Conservation (phyloP, 2,329 filamentous ascomycete genomes). For the Diaporthe destruens region DNA sequence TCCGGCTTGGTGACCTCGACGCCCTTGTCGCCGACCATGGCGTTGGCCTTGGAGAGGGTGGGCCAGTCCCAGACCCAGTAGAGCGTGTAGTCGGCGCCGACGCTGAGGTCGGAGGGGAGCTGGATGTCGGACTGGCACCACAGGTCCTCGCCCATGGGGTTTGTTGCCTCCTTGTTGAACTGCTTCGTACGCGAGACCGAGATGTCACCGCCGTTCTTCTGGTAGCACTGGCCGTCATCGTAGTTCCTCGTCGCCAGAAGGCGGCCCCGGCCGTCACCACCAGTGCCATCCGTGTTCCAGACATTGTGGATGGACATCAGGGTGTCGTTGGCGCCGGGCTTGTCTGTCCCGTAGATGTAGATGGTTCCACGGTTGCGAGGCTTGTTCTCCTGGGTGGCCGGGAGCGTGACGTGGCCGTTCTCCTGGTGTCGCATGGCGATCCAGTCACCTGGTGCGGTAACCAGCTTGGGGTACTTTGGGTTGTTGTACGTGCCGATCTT, state of each 20-base stretch:
- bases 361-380: slow-evolving; percentile 77
- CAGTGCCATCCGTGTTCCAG: slow-evolving; percentile 85
- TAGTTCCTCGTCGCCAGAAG: slow-evolving; percentile 84
- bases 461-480: slow-evolving; percentile 71
- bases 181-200: slow-evolving; percentile 69
- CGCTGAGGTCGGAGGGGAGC: slow-evolving; percentile 75
- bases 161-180: slow-evolving; percentile 64
- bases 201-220: slow-evolving; percentile 74
- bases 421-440: slow-evolving; percentile 78
- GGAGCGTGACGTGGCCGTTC: slow-evolving; percentile 80
- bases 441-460: slow-evolving; percentile 69
- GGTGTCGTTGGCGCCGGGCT: slow-evolving; percentile 64
- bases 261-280: slow-evolving; percentile 81
- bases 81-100: slow-evolving; percentile 78
- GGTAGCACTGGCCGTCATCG: slow-evolving; percentile 92
- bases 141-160: slow-evolving; percentile 69
- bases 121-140: slow-evolving; percentile 86
- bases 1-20: slow-evolving; percentile 50
- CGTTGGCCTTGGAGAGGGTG: slow-evolving; percentile 59
- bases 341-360: slow-evolving; percentile 78
- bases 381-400: slow-evolving; percentile 68
- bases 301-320: slow-evolving; percentile 69
- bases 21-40: slow-evolving; percentile 50
- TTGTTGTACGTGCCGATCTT: slow-evolving; percentile 67
- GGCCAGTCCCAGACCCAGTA: slow-evolving; percentile 99